Evolutionary conservation across 2,329 filamentous ascomycete species (phyloP), one percentile per base, ranked within the genome.

Genomic region (Fusarium hostae): DNA sequence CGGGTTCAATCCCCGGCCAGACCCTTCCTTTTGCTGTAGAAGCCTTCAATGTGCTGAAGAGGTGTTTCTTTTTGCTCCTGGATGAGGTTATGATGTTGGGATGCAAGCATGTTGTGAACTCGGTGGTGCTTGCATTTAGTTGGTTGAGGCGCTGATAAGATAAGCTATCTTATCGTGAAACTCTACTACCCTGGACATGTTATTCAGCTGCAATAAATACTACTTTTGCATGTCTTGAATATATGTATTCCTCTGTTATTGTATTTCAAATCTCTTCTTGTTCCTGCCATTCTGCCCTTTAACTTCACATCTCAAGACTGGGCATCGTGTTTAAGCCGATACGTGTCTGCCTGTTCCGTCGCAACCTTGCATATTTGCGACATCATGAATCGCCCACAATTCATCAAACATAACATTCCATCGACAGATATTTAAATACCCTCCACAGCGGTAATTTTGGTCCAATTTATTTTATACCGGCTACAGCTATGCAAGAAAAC

Each of bases 1-100:
- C 81, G 81, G 80, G 82, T 82, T 83, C 81, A 81, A 83, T 82
- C 80, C 81, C 80, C 81, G 81, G 81, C 80, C 80, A 81, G 80
- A 81, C 81, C 81, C 81, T 75, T 68, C 35, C 35, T 74, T 79
- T 78, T 79, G 63, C 32, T 34, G 8, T 2, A 1, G 2, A 18
- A 5, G 7, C 5, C 18, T 16, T 1, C 18, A 9, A 18, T 15
- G 32, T 35, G 2, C 2, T 16, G 3, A 0, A 2, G 18, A 11
- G 30, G 0, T 10, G 2, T 18, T 22, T 2, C 7, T 35, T 48
- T 47, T 56, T 47, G 40, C 18, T 20, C 5, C 20, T 32, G 4
- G 9, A 5, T 5, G 22, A 16, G 15, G 37, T 39, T 55, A 8
- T 0, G 18, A 24, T 2, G 30, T 4, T 20, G 47, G 3, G 30